Percentiles rank a stretch among this genome's conserved stretches.
Conservation (phyloP, 169 alveolate genomes). For the Cyclospora cayetanensis region DNA sequence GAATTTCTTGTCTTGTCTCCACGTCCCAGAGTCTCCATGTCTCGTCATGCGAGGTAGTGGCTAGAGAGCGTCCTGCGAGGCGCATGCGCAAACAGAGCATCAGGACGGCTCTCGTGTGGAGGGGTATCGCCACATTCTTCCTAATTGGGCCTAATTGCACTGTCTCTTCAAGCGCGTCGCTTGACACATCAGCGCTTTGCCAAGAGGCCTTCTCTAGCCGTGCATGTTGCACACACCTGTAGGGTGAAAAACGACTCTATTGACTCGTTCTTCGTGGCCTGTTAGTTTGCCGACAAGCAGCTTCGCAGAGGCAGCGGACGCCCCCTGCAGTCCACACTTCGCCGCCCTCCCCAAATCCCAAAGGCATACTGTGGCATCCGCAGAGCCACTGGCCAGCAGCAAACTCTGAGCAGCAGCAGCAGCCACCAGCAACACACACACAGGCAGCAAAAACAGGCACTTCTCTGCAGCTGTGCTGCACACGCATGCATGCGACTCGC, state of each 20-base stretch:
- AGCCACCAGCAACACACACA: too few species aligned
- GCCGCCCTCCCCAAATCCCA: constrained; percentile 22
- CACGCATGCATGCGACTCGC: too few species aligned
- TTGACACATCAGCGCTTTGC: too few species aligned
- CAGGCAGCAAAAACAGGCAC: too few species aligned
- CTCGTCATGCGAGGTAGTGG: constrained; percentile 87
- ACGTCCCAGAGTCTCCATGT: constrained; percentile 94
- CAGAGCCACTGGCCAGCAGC: constrained; percentile 56
- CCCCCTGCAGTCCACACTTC: neutral
- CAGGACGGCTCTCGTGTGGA: too few species aligned
- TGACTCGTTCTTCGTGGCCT: constrained; percentile 78
- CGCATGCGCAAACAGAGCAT: too few species aligned
- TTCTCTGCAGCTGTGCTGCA: too few species aligned
- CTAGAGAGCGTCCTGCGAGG: constrained; percentile 48
- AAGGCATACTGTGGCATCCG: constrained; percentile 25
- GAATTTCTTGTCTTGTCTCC: constrained; percentile 82
- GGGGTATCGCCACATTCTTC: too few species aligned
- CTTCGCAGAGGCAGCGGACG: neutral
- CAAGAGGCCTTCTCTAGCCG: too few species aligned
- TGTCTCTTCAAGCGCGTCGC: too few species aligned
- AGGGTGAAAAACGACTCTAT: constrained; percentile 74
- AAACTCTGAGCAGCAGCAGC: neutral
- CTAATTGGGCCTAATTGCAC: too few species aligned
- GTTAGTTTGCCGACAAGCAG: constrained; percentile 26
- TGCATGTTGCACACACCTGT: too few species aligned